Evolutionary conservation across 495 filamentous ascomycete species (phyloP), one percentile per base, ranked within the genome.

Genomic region (Neurospora sp.): DNA sequence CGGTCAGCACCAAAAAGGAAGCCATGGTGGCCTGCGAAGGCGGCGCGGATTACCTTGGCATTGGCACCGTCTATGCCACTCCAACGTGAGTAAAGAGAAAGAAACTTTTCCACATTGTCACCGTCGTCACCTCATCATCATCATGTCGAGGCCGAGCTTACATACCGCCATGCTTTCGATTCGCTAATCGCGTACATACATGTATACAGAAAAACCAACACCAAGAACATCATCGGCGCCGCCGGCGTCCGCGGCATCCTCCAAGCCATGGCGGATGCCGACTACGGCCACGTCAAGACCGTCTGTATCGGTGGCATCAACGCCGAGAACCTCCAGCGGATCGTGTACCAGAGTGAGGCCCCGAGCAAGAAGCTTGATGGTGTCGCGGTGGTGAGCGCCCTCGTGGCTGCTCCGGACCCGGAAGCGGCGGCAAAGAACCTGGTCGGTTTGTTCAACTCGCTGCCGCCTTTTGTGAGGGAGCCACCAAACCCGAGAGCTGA

Each of bases 301-400:
- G 92, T 97, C 40, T 89, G 90, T 70, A 98, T 98, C 73, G 95
- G 95, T 22, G 94, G 95, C 10, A 91, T 98, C 79, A 97, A 96
- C 79, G 84, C 85, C 31, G 85, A 87, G 41, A 98, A 96, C 75
- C 82, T 92, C 35, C 90, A 92, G 73, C 86, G 89, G 4, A 89
- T 97, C 10, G 73, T 94, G 39, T 91, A 88, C 75, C 90, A 93
- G 77, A 89, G 89, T 59, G 81, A 80, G 4, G 75, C 82, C 0
- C 73, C 75, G 4, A 74, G 71, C 9, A 91, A 90, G 75, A 74
- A 73, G 3, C 82, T 97, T 0, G 89, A 94, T 75, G 95, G 95
- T 9, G 88, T 97, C 27, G 95, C 95, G 1, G 87, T 98, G 35
- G 94, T 97, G 39, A 97, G 93, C 79, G 95, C 93, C 44, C 93